Evolutionary conservation across 331 rosid genomes (phyloP).

Genomic region (Pyracantha coccinea): DNA sequence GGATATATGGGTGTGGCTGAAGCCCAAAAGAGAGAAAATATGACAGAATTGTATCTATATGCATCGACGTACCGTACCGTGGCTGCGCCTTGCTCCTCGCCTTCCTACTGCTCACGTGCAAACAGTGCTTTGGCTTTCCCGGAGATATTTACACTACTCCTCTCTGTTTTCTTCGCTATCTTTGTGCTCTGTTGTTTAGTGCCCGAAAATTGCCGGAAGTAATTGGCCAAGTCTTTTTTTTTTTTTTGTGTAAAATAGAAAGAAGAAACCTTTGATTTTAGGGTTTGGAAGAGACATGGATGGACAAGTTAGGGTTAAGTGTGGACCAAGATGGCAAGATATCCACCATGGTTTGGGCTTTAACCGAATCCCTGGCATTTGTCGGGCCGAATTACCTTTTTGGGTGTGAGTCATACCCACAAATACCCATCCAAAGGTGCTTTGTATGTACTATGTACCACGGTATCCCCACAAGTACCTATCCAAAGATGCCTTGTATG

Average conservation of each 20-base stretch:
- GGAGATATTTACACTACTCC: not conserved
- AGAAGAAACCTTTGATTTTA: not conserved
- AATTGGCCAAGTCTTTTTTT: not conserved
- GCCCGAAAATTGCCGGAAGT: not conserved
- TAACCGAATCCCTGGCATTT: not conserved
- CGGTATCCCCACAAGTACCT: too few relatives aligned
- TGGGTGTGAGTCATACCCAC: too few relatives aligned
- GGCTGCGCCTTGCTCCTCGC: not conserved
- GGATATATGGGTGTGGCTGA: too few relatives aligned
- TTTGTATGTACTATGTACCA: too few relatives aligned
- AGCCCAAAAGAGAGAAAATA: not conserved
- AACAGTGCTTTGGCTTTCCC: not conserved
- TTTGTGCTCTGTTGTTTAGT: not conserved
- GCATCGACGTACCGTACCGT: not conserved
- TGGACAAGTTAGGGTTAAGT: not conserved
- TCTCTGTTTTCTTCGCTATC: not conserved
- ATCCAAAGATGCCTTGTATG: too few relatives aligned
- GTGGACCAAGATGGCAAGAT: not conserved
- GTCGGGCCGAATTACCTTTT: not conserved
- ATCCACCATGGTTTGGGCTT: not conserved
- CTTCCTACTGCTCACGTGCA: not conserved
- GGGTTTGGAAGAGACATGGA: not conserved
- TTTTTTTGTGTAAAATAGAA: not conserved
- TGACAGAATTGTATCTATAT: too few relatives aligned
- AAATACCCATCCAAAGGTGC: too few relatives aligned